Base-by-base conservation (phyloP, 169 alveolate genomes). In the Babesia caballi region DNA sequence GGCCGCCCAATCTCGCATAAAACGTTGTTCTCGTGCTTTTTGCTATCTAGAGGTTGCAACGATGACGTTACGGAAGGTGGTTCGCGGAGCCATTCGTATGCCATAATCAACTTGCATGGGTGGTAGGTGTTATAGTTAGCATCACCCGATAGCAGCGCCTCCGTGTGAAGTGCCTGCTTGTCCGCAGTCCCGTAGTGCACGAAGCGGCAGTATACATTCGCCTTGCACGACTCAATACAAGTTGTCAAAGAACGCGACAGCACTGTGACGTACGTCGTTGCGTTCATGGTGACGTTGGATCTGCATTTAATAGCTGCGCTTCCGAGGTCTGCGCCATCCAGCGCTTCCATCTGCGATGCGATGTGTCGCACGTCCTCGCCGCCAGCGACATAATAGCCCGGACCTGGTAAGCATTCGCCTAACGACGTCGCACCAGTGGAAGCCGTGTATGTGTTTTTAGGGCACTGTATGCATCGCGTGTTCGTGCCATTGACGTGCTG, bases 381-480 rank as follows among this genome's bases (percentile, higher is more conserved):
- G 14, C 41, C 3, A 3, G 33, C 44, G 30, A 9, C 53, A 65
- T 77, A 88, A 42, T 78, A 80, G 8, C 93, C 91, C 23, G 88
- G 85, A 27, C 46, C 66, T 15, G 93, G 93, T 19, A 88, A 60
- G 49, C 93, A 88, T 32, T 70, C 76, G 4, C 33, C 35, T 63
- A 88, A 81, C 19, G 91, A 83, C 15, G 71, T 50, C 9, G 91
- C 42, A 41, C 90, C 90, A 23, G 52, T 60, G 36, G 65, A 40
- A 28, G 49, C 44, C 9, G 91, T 88, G 59, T 78, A 83, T 19
- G 91, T 88, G 41, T 73, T 46, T 44, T 27, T 35, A 15, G 93
- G 93, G 58, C 93, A 88, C 19, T 72, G 86, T 21, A 88, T 56
- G 67, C 93, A 88, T 9, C 32, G 66, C 36, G 49, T 67, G n/a